Evolutionary conservation across 768 basidiomycete genomes (phyloP).

Genomic region (Pleurotus giganteus): DNA sequence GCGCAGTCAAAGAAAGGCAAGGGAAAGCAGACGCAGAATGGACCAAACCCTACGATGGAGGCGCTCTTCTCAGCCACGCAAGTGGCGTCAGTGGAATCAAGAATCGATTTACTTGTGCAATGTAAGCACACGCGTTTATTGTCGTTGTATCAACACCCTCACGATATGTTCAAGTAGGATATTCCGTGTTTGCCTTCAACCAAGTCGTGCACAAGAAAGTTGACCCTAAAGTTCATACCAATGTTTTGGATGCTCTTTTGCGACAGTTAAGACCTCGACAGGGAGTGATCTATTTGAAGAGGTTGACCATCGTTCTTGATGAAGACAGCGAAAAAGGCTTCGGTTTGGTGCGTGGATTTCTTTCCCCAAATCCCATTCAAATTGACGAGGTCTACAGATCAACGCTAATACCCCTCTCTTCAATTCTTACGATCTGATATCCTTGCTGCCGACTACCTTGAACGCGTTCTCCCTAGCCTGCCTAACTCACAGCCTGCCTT

Average conservation of each 20-base stretch:
- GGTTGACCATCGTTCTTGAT: conserved; percentile 78
- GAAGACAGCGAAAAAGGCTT: conserved; percentile 87
- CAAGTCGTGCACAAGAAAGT: conserved; percentile 70
- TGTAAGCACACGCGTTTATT: conserved; percentile 42
- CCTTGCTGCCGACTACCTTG: conserved; percentile 71
- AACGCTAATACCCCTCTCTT: conserved; percentile 65
- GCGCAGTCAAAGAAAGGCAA: conserved; percentile 53
- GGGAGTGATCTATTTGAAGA: conserved; percentile 66
- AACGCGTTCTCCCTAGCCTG: conserved; percentile 76
- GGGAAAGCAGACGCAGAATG: conserved; percentile 43
- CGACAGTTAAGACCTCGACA: conserved; percentile 54
- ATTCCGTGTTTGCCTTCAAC: conserved; percentile 75
- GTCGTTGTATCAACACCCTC: conserved; percentile 11
- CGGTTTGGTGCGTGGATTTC: conserved; percentile 54
- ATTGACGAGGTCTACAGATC: conserved; percentile 42
- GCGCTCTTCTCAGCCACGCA: conserved; percentile 53
- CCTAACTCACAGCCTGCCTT: conserved; percentile 74
- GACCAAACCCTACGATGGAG: conserved; percentile 20
- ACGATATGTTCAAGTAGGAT: conserved; percentile 63
- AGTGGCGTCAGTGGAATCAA: conserved; percentile 54
- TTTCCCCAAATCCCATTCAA: neutral
- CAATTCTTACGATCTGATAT: conserved; percentile 71
- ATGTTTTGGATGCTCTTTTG: conserved; percentile 59
- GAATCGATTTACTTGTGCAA: conserved; percentile 69
- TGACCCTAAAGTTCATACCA: conserved; percentile 69